These are phyloP conservation scores for Brassica juncea DNA, from an alignment of 345 rosid genomes.

Conservation along the genomic window DNA sequence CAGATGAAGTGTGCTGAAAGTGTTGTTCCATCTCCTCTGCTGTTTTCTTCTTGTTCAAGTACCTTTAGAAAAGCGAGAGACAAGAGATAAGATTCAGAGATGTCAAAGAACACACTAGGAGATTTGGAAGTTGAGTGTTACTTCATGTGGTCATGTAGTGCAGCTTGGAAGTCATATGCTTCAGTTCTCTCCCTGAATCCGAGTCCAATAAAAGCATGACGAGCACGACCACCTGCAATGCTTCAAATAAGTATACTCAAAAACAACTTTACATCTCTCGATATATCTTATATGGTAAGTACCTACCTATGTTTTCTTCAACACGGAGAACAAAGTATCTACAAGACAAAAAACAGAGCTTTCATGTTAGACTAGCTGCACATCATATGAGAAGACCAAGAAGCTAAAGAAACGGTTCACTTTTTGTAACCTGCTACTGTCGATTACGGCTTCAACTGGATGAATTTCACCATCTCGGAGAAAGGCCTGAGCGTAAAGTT, in stretches of 20 bases:
- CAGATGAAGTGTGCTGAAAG: constrained; percentile 71
- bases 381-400: constrained; percentile 15
- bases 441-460: constrained; percentile 97
- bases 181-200: constrained; percentile 98
- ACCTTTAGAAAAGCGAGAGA: constrained; percentile 46
- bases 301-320: constrained; percentile 99
- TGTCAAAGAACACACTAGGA: neutral
- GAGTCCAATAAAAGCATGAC: constrained; percentile 95
- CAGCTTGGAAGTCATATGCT: constrained; percentile 99
- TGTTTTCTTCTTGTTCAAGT: constrained; percentile 91
- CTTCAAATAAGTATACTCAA: constrained; percentile 30
- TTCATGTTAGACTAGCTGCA: neutral
- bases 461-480: constrained; percentile 87
- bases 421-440: constrained; percentile 84
- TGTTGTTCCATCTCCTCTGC: constrained; percentile 99
- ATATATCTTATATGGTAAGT: constrained; percentile 13
- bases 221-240: constrained; percentile 78
- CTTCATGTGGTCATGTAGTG: constrained; percentile 97
- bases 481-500: constrained; percentile 92
- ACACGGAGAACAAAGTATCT: constrained; percentile 99
- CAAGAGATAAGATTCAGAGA: neutral
- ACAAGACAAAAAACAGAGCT: constrained; percentile 47
- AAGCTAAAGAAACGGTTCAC: neutral
- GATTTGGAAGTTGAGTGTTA: constrained; percentile 38
- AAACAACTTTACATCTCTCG: constrained; percentile 20